Conservation (phyloP, 805 yeast genomes). For the Metschnikowia drakensbergensis region DNA sequence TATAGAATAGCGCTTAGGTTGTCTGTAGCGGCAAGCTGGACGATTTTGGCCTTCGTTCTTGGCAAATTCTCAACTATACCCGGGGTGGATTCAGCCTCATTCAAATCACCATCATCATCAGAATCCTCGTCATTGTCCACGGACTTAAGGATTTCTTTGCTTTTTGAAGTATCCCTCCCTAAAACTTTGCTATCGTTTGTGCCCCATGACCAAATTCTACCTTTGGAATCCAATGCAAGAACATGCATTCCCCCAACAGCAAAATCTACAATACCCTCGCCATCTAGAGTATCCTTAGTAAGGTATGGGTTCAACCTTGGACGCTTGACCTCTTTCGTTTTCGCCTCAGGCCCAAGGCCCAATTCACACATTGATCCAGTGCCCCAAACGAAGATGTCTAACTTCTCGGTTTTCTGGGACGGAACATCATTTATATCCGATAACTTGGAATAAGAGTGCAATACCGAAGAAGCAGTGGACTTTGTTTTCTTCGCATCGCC, state of each 20-base stretch:
- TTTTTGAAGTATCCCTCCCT: constrained; percentile 76
- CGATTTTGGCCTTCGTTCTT: constrained; percentile 47
- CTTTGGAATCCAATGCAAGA: constrained; percentile 71
- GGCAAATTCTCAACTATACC: constrained; percentile 68
- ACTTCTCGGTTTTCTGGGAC: constrained; percentile 37
- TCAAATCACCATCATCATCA: constrained; percentile 77
- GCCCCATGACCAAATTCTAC: constrained; percentile 97
- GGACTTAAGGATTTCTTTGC: constrained; percentile 61
- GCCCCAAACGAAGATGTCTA: constrained; percentile 92
- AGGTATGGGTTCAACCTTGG: constrained; percentile 87
- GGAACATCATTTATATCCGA: constrained; percentile 44
- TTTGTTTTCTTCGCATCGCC: constrained; percentile 24
- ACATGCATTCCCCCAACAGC: constrained; percentile 97
- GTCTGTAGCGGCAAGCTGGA: constrained; percentile 88
- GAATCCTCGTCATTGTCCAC: constrained; percentile 50
- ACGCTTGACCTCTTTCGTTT: constrained; percentile 89
- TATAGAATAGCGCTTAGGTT: constrained; percentile 79
- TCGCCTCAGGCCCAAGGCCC: constrained; percentile 94
- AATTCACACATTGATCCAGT: constrained; percentile 96
- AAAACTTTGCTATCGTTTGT: constrained; percentile 88
- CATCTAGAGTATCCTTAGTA: constrained; percentile 43
- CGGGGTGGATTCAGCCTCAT: constrained; percentile 88
- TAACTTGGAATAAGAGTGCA: constrained; percentile 47
- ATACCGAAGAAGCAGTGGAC: constrained; percentile 39
- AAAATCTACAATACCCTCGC: constrained; percentile 72